Conservation (phyloP, 2,329 filamentous ascomycete genomes). For the Alternaria sp. region DNA sequence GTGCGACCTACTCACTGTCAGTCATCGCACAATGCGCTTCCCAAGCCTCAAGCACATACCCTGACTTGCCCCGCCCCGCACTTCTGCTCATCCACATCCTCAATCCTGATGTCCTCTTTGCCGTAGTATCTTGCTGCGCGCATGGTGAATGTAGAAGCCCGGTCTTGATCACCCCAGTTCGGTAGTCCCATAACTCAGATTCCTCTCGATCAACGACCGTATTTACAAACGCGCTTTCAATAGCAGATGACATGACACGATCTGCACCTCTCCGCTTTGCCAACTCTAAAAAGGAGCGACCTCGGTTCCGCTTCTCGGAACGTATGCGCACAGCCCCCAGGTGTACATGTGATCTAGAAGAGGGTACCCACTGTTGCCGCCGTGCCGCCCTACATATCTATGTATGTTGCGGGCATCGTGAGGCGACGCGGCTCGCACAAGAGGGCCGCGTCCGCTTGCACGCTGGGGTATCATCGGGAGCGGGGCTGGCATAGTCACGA, state of each 20-base stretch:
- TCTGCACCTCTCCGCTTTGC: not conserved
- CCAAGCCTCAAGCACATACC: slow-evolving; percentile 20
- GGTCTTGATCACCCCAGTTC: slow-evolving; percentile 6
- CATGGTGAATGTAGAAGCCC: slow-evolving; percentile 47
- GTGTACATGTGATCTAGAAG: slow-evolving; percentile 1
- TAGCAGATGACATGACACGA: slow-evolving; percentile 27
- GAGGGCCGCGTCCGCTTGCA: slow-evolving; percentile 9
- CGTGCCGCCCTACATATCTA: not conserved
- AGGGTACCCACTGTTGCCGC: slow-evolving; percentile 1
- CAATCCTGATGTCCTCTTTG: slow-evolving; percentile 62
- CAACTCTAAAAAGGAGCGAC: not conserved
- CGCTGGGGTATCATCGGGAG: not conserved
- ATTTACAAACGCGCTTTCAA: slow-evolving; percentile 42
- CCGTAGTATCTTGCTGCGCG: slow-evolving; percentile 63
- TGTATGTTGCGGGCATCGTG: not conserved
- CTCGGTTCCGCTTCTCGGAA: slow-evolving; percentile 8
- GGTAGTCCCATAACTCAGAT: not conserved
- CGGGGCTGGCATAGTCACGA: not conserved
- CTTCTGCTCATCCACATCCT: slow-evolving; percentile 56
- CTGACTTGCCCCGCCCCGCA: slow-evolving; percentile 60
- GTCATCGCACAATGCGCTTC: not conserved
- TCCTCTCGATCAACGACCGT: slow-evolving; percentile 28
- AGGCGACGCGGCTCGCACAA: slow-evolving; percentile 8
- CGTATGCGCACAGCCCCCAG: not conserved
- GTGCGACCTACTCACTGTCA: slow-evolving; percentile 45